Evolutionary conservation across 257 asterid species (phyloP), one percentile per base, ranked within the genome.

Genomic region (Verbascum thapsus): DNA sequence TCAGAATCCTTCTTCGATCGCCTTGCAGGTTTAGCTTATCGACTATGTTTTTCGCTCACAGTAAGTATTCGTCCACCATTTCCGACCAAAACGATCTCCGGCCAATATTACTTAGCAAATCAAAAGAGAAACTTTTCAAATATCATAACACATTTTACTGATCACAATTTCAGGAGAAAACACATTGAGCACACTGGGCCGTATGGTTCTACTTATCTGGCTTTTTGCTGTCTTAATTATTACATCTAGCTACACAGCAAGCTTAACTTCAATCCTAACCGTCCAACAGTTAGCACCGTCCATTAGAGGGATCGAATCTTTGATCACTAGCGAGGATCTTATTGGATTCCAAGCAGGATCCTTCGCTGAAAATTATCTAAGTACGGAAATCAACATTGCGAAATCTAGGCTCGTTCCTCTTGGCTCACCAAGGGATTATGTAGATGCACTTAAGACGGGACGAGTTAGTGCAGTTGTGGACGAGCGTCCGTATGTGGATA

Each of bases 261-360:
- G 83, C 71, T 77, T 83, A 52, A 83, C 95, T 23, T 86, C 95
- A n/a, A 86, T 81, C 70, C 88, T 86, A 2, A 86, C 95, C 0
- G 90, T 77, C 50, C 86, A 86, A 64, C 81, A 72, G 58, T 83
- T 86, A 32, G 67, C 78, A 16, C 78, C 90, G 0, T 69, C 95
- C 1, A 78, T 86, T 20, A 75, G 69, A 67, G 95, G 95, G 50
- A 77, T 86, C 6, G 80, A 75, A 30, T 78, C 81, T 52, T 70
- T 86, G 50, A 11, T 74, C 53, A 53, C 53, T 35, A 63, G 71
- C 50, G 55, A 57, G 3, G 80, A 79, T 12, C 85, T 66, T n/a
- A 83, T 86, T 26, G 95, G 90, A 20, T 82, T 76, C 69, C 82
- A 74, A 23, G 68, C n/a, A 8, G 87, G 94, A 10, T 85, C 94